Conservation (phyloP, 192 early-diverging fungal genomes). For the Podila epigama region DNA sequence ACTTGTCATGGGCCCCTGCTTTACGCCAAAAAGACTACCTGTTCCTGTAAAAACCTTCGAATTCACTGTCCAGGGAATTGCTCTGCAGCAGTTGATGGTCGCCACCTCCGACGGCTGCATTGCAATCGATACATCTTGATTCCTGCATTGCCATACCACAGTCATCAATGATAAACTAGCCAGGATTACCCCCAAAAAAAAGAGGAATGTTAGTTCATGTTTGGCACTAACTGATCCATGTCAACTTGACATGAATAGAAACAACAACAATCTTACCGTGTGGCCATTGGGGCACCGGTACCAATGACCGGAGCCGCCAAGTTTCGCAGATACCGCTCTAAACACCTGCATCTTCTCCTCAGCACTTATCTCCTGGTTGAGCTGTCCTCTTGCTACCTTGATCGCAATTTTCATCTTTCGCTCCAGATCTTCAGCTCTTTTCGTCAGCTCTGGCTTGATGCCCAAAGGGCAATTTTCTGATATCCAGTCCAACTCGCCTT, state of each 20-base stretch:
- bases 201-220: too few relatives aligned
- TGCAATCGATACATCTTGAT: conserved; percentile 50
- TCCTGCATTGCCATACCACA: conserved; percentile 52
- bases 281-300: conserved; percentile 56
- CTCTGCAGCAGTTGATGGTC: conserved; percentile 13
- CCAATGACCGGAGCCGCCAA: conserved; percentile 52
- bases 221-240: too few relatives aligned
- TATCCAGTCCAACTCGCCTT: not conserved
- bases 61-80: conserved; percentile 10
- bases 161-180: conserved; percentile 44
- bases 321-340: conserved; percentile 19
- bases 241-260: too few relatives aligned
- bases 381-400: not conserved
- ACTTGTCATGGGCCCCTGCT: not conserved
- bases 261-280: too few relatives aligned
- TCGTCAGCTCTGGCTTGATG: conserved; percentile 11
- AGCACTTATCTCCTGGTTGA: conserved; percentile 5
- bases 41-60: conserved; percentile 1
- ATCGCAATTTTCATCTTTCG: conserved; percentile 13
- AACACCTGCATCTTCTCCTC: conserved; percentile 47
- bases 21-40: too few relatives aligned
- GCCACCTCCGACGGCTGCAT: conserved; percentile 41
- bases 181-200: not conserved
- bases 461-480: conserved; percentile 1
- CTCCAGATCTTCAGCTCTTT: conserved; percentile 1